These are phyloP conservation scores for Crithidia expoeki DNA, from an alignment of 208 protist species.

Conservation along the genomic window DNA sequence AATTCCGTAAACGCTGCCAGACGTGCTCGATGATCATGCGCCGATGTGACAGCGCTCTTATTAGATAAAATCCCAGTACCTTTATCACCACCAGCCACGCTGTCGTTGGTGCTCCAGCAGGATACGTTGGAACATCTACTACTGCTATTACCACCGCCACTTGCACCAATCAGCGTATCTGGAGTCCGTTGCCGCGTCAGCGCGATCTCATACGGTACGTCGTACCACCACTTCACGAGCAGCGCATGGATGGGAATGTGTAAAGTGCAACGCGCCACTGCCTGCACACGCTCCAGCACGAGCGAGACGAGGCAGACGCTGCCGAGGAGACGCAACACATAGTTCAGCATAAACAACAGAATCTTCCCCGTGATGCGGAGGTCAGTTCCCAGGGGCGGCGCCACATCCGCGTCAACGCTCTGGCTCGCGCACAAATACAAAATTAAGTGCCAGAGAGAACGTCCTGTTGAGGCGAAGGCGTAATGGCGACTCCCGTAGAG, in stretches of 20 bases:
- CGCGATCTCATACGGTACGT: conserved; percentile 25
- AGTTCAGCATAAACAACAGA: conserved; percentile 15
- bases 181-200: background rate
- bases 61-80: no score
- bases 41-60: no score
- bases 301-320: conserved; percentile 10
- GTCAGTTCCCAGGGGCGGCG: background rate
- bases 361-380: background rate
- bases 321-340: background rate
- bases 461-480: conserved; percentile 6
- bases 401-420: conserved; percentile 1
- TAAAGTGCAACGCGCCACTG: background rate
- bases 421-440: conserved; percentile 12
- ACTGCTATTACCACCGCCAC: background rate
- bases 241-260: conserved; percentile 17
- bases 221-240: conserved; percentile 28
- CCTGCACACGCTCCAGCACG: conserved; percentile 16
- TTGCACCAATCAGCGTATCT: background rate
- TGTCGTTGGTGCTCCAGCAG: background rate
- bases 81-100: no score
- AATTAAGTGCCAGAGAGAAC: conserved; percentile 1
- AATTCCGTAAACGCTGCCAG: conserved; percentile 9
- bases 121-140: no score
- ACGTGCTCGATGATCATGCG: conserved; percentile 24
- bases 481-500: conserved; percentile 27